phyloP scores from a whole-genome alignment of 139 green algal genomes.

The Chlamydomonas schloesseri region DNA sequence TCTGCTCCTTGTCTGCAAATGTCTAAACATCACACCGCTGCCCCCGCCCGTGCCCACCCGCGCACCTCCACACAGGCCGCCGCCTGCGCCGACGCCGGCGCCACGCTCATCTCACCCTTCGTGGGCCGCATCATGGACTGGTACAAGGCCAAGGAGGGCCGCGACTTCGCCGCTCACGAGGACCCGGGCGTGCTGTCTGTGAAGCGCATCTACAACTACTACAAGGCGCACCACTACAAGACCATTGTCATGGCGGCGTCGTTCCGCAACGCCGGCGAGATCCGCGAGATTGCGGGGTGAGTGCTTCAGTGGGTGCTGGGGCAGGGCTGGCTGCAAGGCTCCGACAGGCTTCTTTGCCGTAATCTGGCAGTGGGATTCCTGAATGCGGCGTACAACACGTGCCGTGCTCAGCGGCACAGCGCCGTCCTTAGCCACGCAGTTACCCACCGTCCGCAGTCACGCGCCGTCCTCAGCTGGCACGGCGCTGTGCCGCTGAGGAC shows the following conservation, averaged over 20 bases:
- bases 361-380: too few relatives aligned
- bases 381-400: too few relatives aligned
- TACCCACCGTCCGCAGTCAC: too few relatives aligned
- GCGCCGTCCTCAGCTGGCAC: too few relatives aligned
- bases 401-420: too few relatives aligned
- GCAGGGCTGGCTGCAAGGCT: too few relatives aligned
- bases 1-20: neutral
- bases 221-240: conserved; percentile 81
- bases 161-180: conserved; percentile 75
- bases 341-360: too few relatives aligned
- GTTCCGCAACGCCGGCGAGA: conserved; percentile 91
- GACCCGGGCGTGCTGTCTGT: conserved; percentile 86
- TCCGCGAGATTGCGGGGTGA: conserved; percentile 84
- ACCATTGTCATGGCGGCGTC: conserved; percentile 93
- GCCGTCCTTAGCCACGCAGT: too few relatives aligned
- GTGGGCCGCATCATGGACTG: conserved; percentile 96
- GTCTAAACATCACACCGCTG: too few relatives aligned
- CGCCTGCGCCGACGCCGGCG: conserved; percentile 86
- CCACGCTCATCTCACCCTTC: conserved; percentile 90
- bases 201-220: conserved; percentile 86
- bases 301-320: neutral
- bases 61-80: conserved; percentile 69
- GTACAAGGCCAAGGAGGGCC: conserved; percentile 74
- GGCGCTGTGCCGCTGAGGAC: too few relatives aligned
- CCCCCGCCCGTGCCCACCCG: too few relatives aligned